These are phyloP conservation scores for Cladosporium sp. DNA, from an alignment of 2,329 filamentous ascomycete species.

Conservation along the genomic window DNA sequence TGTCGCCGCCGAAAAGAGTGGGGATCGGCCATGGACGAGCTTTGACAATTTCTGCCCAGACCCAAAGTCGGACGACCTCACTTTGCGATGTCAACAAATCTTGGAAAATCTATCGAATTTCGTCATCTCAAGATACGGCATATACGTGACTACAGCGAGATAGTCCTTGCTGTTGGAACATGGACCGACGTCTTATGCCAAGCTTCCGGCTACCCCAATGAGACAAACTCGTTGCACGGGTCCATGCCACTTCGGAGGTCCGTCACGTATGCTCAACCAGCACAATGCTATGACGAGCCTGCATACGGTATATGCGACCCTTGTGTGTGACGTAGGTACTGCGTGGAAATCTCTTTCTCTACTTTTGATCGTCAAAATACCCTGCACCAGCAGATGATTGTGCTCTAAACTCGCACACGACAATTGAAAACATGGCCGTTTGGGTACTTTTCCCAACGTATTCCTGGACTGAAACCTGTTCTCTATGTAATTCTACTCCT, in stretches of 20 bases:
- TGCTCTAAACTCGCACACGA: not conserved
- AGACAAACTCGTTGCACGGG: not conserved
- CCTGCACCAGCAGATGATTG: not conserved
- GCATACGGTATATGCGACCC: not conserved
- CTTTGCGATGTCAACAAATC: not conserved
- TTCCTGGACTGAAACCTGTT: not conserved
- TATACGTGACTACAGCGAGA: not conserved
- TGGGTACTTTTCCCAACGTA: not conserved
- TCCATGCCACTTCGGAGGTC: not conserved
- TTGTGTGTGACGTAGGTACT: not conserved
- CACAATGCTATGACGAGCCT: not conserved
- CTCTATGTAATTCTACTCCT: not conserved
- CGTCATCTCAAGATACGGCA: not conserved
- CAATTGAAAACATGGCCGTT: not conserved
- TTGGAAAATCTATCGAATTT: not conserved
- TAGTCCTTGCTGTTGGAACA: not conserved
- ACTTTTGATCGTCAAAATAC: not conserved
- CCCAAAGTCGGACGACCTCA: not conserved
- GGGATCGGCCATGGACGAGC: not conserved
- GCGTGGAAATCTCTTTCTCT: not conserved
- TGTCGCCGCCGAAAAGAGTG: not conserved
- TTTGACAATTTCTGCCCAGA: constrained; percentile 6
- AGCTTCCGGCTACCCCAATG: not conserved
- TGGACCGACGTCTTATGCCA: not conserved
- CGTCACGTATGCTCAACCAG: not conserved